Conservation (phyloP, 192 early-diverging fungal genomes). For the Diversispora eburnea region DNA sequence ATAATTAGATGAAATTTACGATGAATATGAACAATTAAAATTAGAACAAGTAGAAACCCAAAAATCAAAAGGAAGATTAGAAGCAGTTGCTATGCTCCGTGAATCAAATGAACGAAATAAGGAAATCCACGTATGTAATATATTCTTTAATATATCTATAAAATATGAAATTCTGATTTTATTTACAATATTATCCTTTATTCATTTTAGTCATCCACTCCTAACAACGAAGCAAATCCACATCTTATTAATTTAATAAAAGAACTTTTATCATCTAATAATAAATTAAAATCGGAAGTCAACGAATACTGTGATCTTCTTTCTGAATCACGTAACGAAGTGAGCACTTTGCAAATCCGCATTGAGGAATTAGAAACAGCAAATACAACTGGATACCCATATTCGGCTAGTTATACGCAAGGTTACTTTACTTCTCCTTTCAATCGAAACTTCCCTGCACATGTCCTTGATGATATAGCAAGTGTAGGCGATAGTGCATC, state of each 20-base stretch:
- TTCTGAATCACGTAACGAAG: slow-evolving; percentile 45
- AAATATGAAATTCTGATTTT: neutral
- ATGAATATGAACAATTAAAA: slow-evolving; percentile 36
- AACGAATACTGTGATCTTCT: slow-evolving; percentile 48
- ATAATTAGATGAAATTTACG: slow-evolving; percentile 35
- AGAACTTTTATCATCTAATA: slow-evolving; percentile 52
- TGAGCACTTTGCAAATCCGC: slow-evolving; percentile 38
- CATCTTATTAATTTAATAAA: slow-evolving; percentile 53
- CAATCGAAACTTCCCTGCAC: slow-evolving; percentile 7
- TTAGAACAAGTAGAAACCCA: slow-evolving; percentile 29
- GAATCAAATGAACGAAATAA: slow-evolving; percentile 12
- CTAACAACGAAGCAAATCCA: slow-evolving; percentile 36
- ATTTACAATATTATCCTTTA: neutral
- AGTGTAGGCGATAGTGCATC: neutral
- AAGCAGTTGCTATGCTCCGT: slow-evolving; percentile 25
- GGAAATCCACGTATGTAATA: neutral
- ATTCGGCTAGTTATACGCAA: slow-evolving; percentile 10
- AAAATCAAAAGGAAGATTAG: slow-evolving; percentile 21
- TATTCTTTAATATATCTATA: neutral
- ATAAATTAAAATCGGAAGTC: slow-evolving; percentile 45
- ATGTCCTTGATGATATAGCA: slow-evolving; percentile 16
- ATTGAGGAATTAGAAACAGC: slow-evolving; percentile 45
- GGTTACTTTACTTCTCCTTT: neutral
- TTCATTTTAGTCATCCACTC: neutral
- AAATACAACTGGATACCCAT: slow-evolving; percentile 8